Percentiles rank a stretch among this genome's conserved stretches.
These are phyloP conservation scores for Kwoniella mangroviensis DNA, from an alignment of 768 basidiomycete species.

Conservation along the genomic window DNA sequence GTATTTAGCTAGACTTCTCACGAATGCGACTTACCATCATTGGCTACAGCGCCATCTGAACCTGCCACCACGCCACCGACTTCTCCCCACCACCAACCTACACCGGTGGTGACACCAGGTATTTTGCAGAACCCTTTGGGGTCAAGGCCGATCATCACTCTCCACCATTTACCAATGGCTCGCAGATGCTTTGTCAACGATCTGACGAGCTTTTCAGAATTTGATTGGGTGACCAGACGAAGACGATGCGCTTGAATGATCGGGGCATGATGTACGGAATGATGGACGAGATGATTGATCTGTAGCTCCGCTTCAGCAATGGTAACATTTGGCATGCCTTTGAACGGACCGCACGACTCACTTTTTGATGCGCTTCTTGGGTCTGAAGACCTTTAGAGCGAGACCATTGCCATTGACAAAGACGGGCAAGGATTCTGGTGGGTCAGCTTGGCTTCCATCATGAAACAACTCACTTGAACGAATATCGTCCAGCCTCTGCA, in stretches of 20 bases:
- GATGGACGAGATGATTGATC: conserved; percentile 35
- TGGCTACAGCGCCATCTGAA: conserved; percentile 44
- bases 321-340: background rate
- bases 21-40: conserved; percentile 45
- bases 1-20: conserved; percentile 8
- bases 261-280: conserved; percentile 43
- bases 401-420: conserved; percentile 47
- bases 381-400: conserved; percentile 44
- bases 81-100: conserved; percentile 58
- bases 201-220: conserved; percentile 35
- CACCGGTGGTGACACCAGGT: conserved; percentile 40
- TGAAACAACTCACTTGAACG: conserved; percentile 25
- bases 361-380: conserved; percentile 32
- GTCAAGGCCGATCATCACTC: conserved; percentile 51
- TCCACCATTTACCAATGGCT: conserved; percentile 56
- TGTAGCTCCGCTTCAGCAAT: conserved; percentile 12
- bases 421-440: conserved; percentile 47
- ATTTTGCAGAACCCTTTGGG: conserved; percentile 52
- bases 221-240: conserved; percentile 22
- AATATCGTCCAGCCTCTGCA: conserved; percentile 29
- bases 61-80: conserved; percentile 50
- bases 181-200: conserved; percentile 51
- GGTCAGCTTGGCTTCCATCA: background rate
- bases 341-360: conserved; percentile 20
- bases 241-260: conserved; percentile 46